Conservation (phyloP, 202 grass and related monocot species). For the Cymbopogon flexuosus region DNA sequence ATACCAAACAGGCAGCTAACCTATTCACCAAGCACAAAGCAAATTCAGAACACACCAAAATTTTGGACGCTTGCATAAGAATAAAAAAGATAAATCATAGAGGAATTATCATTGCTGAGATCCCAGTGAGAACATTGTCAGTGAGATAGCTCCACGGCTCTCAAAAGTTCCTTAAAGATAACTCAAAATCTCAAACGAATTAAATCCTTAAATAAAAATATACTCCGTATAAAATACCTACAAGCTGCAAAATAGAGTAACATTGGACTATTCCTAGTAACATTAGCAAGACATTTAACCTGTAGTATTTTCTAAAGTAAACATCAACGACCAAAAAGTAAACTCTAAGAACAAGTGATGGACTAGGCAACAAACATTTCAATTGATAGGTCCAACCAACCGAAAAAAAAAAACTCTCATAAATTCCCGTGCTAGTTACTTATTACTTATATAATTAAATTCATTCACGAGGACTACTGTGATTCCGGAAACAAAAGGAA, state of each 20-base stretch:
- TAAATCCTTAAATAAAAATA: neutral
- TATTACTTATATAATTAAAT: neutral
- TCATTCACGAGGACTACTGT: neutral
- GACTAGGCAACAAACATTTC: neutral
- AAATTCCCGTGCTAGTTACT: neutral
- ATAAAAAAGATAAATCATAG: neutral
- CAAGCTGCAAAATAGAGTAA: neutral
- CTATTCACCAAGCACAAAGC: neutral
- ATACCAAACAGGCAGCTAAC: neutral
- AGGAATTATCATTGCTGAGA: neutral
- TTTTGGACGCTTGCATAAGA: neutral
- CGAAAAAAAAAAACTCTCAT: neutral
- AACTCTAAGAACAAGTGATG: neutral
- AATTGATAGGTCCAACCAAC: conserved; percentile 7
- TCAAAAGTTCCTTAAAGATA: neutral
- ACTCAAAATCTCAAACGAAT: neutral
- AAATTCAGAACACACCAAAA: neutral
- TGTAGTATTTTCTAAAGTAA: neutral
- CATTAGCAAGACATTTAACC: neutral
- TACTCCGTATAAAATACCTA: neutral
- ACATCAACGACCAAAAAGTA: conserved; percentile 14
- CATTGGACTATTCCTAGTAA: neutral
- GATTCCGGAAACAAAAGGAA: neutral
- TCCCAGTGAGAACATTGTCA: neutral
- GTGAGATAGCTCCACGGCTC: neutral